Percentiles rank a stretch among this genome's conserved stretches.
These are phyloP conservation scores for Pleurotus cornucopiae DNA, from an alignment of 768 basidiomycete species.

Conservation along the genomic window DNA sequence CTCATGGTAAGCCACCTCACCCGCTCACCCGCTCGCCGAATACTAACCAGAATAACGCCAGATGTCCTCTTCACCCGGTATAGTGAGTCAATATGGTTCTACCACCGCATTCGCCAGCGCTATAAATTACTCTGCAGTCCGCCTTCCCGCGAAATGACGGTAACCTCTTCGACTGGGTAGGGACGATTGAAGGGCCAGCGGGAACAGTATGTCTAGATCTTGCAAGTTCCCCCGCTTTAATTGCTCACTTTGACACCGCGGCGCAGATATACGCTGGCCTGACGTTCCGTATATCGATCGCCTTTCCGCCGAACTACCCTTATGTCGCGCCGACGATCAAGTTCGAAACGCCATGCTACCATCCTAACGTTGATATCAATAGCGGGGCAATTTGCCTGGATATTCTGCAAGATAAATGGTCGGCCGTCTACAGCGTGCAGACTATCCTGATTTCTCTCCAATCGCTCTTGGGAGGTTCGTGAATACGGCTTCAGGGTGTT, in stretches of 20 bases:
- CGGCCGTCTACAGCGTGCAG: conserved; percentile 88
- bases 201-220: conserved; percentile 49
- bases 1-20: conserved; percentile 60
- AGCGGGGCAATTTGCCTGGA: conserved; percentile 81
- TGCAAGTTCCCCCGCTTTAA: conserved; percentile 19
- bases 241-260: neutral
- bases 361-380: conserved; percentile 83
- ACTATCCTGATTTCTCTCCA: conserved; percentile 87
- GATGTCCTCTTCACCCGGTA: conserved; percentile 90
- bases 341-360: conserved; percentile 87
- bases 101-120: neutral
- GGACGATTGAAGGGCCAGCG: conserved; percentile 78
- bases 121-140: conserved; percentile 42
- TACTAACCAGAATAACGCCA: conserved; percentile 20
- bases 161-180: conserved; percentile 87
- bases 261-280: conserved; percentile 72
- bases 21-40: neutral
- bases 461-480: conserved; percentile 79
- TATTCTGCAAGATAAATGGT: conserved; percentile 92
- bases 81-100: conserved; percentile 47
- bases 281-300: conserved; percentile 77
- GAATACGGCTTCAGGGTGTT: neutral
- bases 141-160: conserved; percentile 87
- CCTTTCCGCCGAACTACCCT: conserved; percentile 86
- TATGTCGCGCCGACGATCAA: conserved; percentile 82